Base-by-base conservation (phyloP, 805 yeast species). In the Debaryomyces prosopidis region DNA sequence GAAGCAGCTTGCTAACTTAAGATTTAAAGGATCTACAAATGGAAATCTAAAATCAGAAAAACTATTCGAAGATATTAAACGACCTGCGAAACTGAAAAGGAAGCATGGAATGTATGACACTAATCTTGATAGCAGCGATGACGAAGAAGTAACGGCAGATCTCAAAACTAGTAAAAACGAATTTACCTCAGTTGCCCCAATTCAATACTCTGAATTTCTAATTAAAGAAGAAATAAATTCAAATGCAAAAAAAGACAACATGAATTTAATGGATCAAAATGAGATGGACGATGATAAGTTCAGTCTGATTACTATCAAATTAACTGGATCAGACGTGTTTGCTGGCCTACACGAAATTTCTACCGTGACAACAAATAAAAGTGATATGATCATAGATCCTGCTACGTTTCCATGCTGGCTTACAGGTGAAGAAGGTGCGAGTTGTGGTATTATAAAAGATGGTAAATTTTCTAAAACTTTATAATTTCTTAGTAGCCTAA, bases 261-360 rank as follows among this genome's bases (percentile, higher is more conserved):
- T 3, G 11, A 11, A 20, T n/a, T n/a, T 6, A 11, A 11, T 30
- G 5, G 3, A 12, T n/a, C 14, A 30, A n/a, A n/a, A 30, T 30
- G 33, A 30, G 16, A 40, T 40, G 9, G 42, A 36, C 3, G 53
- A 52, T 1, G 48, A 47, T 11, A 43, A 44, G 2, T 39, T 31
- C 17, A 53, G 64, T 4, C 47, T 63, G n/a, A 62, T 69, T 5
- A 64, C 57, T 17, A 34, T 70, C 49, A 68, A 74, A 46, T 61
- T 88, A 4, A 65, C 74, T 3, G 96, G 96, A 1, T 71, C 68
- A 15, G 95, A 88, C 58, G 76, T 89, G 0, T 88, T 83, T 72
- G 95, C 81, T 2, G 96, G 96, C 0, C 56, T 88, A 32, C 89
- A 86, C 60, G 84, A 86, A 55, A 68, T 88, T 14, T 77, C 89